Conservation (phyloP, 371 early-diverging fungal genomes). For the Mortierella sp. region DNA sequence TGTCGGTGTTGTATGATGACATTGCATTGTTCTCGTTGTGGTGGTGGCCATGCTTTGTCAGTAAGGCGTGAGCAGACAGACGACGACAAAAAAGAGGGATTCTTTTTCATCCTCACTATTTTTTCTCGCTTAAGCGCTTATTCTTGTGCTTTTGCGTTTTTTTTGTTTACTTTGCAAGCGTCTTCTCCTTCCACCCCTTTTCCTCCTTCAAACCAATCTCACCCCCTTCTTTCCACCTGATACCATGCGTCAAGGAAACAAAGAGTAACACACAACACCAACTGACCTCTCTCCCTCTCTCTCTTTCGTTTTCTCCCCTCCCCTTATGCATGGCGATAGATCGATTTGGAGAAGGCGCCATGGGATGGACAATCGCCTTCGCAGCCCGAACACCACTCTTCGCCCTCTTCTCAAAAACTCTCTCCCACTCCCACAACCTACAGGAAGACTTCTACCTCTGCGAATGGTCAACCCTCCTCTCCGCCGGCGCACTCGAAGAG, state of each 20-base stretch:
- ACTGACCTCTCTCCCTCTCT: slow-evolving; percentile 9
- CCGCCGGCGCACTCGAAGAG: slow-evolving; percentile 35
- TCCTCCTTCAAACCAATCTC: not conserved
- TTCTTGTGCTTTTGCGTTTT: not conserved
- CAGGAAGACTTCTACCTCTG: slow-evolving; percentile 10
- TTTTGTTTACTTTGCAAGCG: not conserved
- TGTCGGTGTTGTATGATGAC: not conserved
- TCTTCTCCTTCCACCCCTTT: not conserved
- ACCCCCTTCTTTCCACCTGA: not conserved
- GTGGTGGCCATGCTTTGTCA: not conserved
- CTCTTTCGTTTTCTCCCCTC: too few species aligned
- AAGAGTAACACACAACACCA: not conserved
- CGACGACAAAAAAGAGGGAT: not conserved
- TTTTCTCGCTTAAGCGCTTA: not conserved
- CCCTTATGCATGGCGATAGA: slow-evolving; percentile 13
- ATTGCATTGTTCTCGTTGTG: not conserved
- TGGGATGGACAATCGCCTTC: slow-evolving; percentile 54
- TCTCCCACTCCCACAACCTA: slow-evolving; percentile 3
- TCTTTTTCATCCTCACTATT: not conserved
- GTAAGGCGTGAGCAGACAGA: not conserved
- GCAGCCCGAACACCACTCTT: slow-evolving; percentile 44
- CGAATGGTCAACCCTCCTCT: slow-evolving; percentile 40
- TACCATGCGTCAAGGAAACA: not conserved
- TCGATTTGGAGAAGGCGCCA: slow-evolving; percentile 37
- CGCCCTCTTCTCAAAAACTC: slow-evolving; percentile 21